phyloP scores from a whole-genome alignment of 148 eudicot genomes.

The Euryodendron excelsum region DNA sequence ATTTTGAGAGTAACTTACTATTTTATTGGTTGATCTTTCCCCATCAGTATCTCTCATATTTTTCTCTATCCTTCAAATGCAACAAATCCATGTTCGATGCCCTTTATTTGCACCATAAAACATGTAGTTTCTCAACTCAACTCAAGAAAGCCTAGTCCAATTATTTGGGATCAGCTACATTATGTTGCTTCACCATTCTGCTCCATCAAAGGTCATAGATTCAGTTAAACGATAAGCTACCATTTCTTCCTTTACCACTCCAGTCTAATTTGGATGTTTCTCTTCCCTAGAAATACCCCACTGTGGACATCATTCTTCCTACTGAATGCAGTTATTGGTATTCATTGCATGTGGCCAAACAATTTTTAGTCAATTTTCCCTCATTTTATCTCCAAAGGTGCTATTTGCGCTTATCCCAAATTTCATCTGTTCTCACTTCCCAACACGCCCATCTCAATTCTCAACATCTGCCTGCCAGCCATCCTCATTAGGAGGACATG shows the following conservation, averaged over 20 bases:
- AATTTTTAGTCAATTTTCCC: not conserved
- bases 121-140: not conserved
- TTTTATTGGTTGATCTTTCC: no score
- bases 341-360: not conserved
- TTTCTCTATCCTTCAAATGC: no score
- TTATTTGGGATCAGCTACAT: not conserved
- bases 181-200: not conserved
- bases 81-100: not conserved
- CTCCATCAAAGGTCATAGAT: not conserved
- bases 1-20: no score
- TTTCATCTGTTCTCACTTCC: no score
- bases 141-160: not conserved
- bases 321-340: not conserved
- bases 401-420: no score
- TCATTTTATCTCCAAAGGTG: no score
- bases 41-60: no score
- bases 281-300: not conserved
- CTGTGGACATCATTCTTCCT: not conserved
- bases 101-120: not conserved
- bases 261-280: not conserved
- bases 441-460: no score
- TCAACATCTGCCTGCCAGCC: no score
- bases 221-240: not conserved
- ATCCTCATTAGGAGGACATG: no score
- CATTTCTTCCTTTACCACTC: no score